Conservation (phyloP, 1,284 basidiomycete species). For the Cystobasidiaceae sp. region DNA sequence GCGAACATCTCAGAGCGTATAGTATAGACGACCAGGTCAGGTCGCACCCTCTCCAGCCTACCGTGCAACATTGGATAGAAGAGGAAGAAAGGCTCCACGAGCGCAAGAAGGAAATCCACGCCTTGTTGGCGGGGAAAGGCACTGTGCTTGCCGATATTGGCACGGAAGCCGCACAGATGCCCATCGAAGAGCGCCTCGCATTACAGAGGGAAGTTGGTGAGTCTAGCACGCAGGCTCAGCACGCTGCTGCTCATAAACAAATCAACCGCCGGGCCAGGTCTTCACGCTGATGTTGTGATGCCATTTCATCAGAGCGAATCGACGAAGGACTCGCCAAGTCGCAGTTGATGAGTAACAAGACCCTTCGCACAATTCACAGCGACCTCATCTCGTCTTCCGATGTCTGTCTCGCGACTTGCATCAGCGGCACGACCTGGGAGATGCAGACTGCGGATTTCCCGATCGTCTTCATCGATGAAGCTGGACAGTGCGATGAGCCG, state of each 20-base stretch:
- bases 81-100: conserved; percentile 7
- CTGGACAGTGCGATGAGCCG: conserved; percentile 91
- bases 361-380: conserved; percentile 44
- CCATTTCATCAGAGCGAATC: neutral
- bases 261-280: no score
- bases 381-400: conserved; percentile 47
- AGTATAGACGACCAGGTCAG: conserved; percentile 66
- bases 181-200: neutral
- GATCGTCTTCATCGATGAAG: conserved; percentile 89
- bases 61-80: neutral
- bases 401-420: conserved; percentile 48
- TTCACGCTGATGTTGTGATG: neutral
- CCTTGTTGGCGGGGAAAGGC: neutral
- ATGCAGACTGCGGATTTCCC: conserved; percentile 73
- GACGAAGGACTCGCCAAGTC: neutral
- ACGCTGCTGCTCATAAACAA: no score
- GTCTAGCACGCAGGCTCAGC: neutral
- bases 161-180: neutral
- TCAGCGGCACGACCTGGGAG: conserved; percentile 36
- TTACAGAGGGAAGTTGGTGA: neutral
- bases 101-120: neutral
- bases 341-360: neutral
- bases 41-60: conserved; percentile 50
- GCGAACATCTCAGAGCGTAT: conserved; percentile 55
- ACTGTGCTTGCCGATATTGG: conserved; percentile 1